Evolutionary conservation across 495 filamentous ascomycete genomes (phyloP).

Genomic region (Neurospora sublineolata): DNA sequence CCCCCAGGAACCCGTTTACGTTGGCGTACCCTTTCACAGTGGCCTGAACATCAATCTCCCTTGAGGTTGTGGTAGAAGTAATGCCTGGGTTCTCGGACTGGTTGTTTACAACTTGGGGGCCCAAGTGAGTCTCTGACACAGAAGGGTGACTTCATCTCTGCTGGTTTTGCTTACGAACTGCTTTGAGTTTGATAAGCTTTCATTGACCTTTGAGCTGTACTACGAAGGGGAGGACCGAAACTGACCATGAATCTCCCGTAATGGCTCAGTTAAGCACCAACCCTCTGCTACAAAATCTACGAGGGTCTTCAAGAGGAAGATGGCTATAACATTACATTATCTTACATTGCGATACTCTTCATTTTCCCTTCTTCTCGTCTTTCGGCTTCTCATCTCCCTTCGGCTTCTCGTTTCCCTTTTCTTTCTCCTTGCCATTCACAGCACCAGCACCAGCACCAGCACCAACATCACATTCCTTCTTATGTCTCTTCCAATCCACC

Average conservation of each 20-base stretch:
- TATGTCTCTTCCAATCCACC: slow-evolving; percentile 19
- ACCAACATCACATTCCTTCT: slow-evolving; percentile 9
- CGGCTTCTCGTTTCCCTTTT: not conserved
- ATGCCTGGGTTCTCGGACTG: not conserved
- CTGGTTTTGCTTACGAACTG: not conserved
- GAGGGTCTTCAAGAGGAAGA: not conserved
- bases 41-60: not conserved
- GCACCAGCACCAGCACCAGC: not conserved
- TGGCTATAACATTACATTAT: not conserved
- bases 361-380: not conserved
- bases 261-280: not conserved
- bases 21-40: not conserved
- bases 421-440: not conserved
- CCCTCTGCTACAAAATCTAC: not conserved
- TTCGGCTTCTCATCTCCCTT: not conserved
- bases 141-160: not conserved
- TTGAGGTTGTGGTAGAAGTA: not conserved
- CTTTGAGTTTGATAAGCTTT: not conserved
- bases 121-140: not conserved
- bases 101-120: not conserved
- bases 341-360: not conserved
- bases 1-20: not conserved
- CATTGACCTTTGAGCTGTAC: not conserved
- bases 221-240: not conserved
- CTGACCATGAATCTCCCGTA: not conserved